phyloP scores from a whole-genome alignment of 2,329 filamentous ascomycete species.

The Fusarium ramigenum region DNA sequence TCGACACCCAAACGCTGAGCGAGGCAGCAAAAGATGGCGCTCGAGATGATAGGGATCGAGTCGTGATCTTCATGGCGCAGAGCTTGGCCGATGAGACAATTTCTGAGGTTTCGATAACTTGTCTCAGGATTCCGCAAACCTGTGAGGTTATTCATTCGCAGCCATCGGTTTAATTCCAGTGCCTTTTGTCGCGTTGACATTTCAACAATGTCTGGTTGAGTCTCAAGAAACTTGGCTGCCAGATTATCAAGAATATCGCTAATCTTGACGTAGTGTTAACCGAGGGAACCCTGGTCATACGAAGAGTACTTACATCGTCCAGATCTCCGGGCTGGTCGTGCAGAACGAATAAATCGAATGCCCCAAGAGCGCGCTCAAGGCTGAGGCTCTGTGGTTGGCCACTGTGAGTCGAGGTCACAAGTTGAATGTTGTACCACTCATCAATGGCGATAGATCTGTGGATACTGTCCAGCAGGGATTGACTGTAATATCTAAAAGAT shows the following conservation, averaged over 20 bases:
- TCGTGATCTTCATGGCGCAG: slow-evolving; percentile 77
- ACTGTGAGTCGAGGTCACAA: slow-evolving; percentile 23
- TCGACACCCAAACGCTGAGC: slow-evolving; percentile 78
- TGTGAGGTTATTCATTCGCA: slow-evolving; percentile 73
- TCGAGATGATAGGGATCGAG: slow-evolving; percentile 86
- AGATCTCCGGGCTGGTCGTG: slow-evolving; percentile 78
- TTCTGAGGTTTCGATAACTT: slow-evolving; percentile 82
- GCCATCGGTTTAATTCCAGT: slow-evolving; percentile 71
- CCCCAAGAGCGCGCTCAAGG: slow-evolving; percentile 79
- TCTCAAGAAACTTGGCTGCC: slow-evolving; percentile 63
- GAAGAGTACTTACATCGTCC: slow-evolving; percentile 65
- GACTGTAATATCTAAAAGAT: slow-evolving; percentile 73
- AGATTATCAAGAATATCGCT: slow-evolving; percentile 71
- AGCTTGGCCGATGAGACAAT: slow-evolving; percentile 87
- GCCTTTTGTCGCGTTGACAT: slow-evolving; percentile 75
- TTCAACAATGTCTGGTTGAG: slow-evolving; percentile 62
- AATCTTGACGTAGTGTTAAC: slow-evolving; percentile 56
- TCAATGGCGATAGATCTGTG: slow-evolving; percentile 82
- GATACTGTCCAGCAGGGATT: slow-evolving; percentile 78
- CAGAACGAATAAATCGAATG: slow-evolving; percentile 90
- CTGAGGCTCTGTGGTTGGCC: slow-evolving; percentile 51
- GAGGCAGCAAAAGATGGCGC: slow-evolving; percentile 85
- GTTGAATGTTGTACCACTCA: slow-evolving; percentile 69
- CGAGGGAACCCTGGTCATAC: neutral
- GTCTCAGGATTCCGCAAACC: slow-evolving; percentile 72